Percentiles rank a stretch among this genome's conserved stretches.
Conservation (phyloP, 1,284 basidiomycete species). For the Boletus nobilissimus region DNA sequence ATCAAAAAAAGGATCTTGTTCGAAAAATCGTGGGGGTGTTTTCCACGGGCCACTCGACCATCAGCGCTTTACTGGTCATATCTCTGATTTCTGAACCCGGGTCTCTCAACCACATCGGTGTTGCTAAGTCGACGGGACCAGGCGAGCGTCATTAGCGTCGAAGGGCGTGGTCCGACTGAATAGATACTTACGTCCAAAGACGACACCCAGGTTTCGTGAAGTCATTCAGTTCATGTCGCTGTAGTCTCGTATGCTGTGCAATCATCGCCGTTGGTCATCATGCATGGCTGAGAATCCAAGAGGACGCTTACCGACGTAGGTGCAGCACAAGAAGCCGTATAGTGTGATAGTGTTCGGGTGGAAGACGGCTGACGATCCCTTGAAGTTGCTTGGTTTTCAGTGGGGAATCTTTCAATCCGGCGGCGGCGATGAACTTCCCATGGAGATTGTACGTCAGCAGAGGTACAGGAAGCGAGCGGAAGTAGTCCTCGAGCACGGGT, state of each 20-base stretch:
- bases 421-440: conserved; percentile 86
- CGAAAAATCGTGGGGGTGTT: conserved; percentile 78
- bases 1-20: background rate
- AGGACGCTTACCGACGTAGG: conserved; percentile 72
- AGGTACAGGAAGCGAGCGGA: conserved; percentile 91
- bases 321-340: conserved; percentile 87
- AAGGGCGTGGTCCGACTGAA: background rate
- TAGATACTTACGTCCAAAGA: conserved; percentile 91
- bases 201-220: conserved; percentile 96
- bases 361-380: conserved; percentile 82
- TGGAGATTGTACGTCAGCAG: conserved; percentile 92
- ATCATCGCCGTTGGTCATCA: conserved; percentile 15
- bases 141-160: conserved; percentile 22
- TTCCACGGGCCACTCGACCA: conserved; percentile 92
- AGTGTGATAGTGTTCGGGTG: conserved; percentile 89
- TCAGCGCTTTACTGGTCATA: conserved; percentile 95
- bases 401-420: conserved; percentile 72
- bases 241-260: conserved; percentile 71
- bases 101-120: conserved; percentile 90
- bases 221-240: conserved; percentile 91
- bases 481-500: conserved; percentile 96
- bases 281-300: background rate
- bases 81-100: conserved; percentile 92
- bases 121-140: conserved; percentile 65
- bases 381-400: conserved; percentile 71